Evolutionary conservation across 2,329 filamentous ascomycete species (phyloP).

Genomic region (Colletotrichum viniferum): DNA sequence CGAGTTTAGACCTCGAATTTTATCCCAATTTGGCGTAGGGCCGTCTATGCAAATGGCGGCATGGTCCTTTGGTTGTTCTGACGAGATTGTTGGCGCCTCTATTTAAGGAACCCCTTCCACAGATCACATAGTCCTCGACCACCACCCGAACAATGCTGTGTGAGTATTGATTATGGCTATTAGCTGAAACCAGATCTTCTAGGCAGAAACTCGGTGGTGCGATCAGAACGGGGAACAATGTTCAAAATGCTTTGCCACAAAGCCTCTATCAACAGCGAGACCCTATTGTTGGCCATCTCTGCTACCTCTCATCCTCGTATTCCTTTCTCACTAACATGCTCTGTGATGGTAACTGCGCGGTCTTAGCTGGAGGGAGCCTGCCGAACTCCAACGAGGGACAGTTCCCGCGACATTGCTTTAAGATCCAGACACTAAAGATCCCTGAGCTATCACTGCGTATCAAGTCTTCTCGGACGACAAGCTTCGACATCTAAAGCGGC

Average conservation of each 20-base stretch:
- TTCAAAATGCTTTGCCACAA: rapidly evolving
- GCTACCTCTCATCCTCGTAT: not conserved
- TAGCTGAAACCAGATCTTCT: not conserved
- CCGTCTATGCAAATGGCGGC: not conserved
- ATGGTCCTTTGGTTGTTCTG: not conserved
- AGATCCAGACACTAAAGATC: not conserved
- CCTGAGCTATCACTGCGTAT: not conserved
- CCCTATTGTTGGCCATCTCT: not conserved
- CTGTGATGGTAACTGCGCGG: not conserved
- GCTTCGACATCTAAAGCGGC: not conserved
- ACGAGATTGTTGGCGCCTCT: not conserved
- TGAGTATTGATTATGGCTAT: too few species aligned
- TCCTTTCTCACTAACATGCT: not conserved
- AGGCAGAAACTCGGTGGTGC: not conserved
- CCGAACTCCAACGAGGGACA: not conserved
- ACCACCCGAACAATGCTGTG: not conserved
- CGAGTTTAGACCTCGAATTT: not conserved
- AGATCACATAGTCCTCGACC: not conserved
- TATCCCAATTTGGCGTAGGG: not conserved
- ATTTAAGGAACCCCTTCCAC: not conserved
- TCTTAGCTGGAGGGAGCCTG: not conserved
- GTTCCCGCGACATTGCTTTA: not conserved
- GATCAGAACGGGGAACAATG: not conserved
- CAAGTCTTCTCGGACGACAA: not conserved
- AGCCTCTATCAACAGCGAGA: not conserved